These are phyloP conservation scores for Lactifluus pinguis DNA, from an alignment of 768 basidiomycete species.

Conservation along the genomic window DNA sequence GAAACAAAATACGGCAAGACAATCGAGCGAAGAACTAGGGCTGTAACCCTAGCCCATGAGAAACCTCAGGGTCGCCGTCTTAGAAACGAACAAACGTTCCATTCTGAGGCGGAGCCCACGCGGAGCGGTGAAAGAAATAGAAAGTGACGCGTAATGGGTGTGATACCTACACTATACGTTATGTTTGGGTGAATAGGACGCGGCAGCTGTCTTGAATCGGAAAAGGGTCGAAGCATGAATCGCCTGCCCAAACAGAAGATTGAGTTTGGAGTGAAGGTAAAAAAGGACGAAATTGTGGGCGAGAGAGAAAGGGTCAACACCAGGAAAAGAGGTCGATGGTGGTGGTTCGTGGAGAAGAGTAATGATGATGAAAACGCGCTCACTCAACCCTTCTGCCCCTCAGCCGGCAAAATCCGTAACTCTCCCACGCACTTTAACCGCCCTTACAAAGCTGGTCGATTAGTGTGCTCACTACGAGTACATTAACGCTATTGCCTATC, in stretches of 20 bases:
- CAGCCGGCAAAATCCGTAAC: slow-evolving; percentile 3
- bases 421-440: background rate
- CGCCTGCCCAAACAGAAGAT: slow-evolving; percentile 68
- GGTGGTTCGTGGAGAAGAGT: slow-evolving; percentile 2
- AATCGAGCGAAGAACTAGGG: background rate
- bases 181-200: slow-evolving; percentile 35
- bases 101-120: background rate
- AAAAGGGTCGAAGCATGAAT: slow-evolving; percentile 93
- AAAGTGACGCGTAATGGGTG: slow-evolving; percentile 39
- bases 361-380: background rate
- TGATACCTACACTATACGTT: slow-evolving; percentile 32
- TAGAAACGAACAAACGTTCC: background rate
- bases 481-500: slow-evolving; percentile 80
- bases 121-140: slow-evolving; percentile 20
- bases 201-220: slow-evolving; percentile 60
- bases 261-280: slow-evolving; percentile 31
- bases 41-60: background rate
- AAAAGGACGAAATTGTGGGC: slow-evolving; percentile 60
- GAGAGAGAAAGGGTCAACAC: slow-evolving; percentile 17
- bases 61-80: background rate
- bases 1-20: background rate
- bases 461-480: slow-evolving; percentile 55
- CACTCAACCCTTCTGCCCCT: background rate
- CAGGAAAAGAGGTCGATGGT: slow-evolving; percentile 9
- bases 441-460: slow-evolving; percentile 43